phyloP scores from a whole-genome alignment of 371 early-diverging fungal species.

The Rhizopus arrhizus region DNA sequence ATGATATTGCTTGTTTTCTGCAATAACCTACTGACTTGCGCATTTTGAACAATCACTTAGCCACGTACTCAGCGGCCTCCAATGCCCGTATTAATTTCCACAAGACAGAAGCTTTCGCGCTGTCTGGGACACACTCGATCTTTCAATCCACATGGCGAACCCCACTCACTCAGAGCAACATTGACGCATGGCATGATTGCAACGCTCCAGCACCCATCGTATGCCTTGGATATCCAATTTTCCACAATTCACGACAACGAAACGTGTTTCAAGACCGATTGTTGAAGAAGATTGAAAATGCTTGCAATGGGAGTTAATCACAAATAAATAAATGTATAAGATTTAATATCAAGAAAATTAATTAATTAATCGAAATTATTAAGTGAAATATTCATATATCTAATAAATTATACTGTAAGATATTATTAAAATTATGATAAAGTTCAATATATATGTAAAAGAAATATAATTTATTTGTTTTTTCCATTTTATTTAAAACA shows the following conservation, averaged over 20 bases:
- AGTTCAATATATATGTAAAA: too few species aligned
- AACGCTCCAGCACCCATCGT: neutral
- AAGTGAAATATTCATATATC: too few species aligned
- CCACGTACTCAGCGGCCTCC: neutral
- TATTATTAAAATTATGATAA: too few species aligned
- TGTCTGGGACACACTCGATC: constrained; percentile 1
- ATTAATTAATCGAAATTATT: too few species aligned
- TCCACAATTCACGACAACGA: constrained; percentile 12
- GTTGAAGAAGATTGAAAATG: constrained; percentile 11
- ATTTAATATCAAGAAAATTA: too few species aligned
- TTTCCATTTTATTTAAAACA: too few species aligned
- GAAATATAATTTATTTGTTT: too few species aligned
- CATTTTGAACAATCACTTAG: neutral
- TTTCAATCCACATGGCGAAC: constrained; percentile 1
- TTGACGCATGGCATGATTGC: constrained; percentile 23
- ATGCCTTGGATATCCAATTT: constrained; percentile 30
- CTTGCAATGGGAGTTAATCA: too few species aligned
- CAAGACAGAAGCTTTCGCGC: constrained; percentile 6
- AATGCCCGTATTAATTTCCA: constrained; percentile 1
- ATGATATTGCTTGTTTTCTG: constrained; percentile 3
- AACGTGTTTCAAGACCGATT: constrained; percentile 10
- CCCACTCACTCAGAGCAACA: neutral
- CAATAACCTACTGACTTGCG: neutral
- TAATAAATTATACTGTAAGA: too few species aligned
- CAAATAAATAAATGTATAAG: too few species aligned